Conservation (phyloP, 2,329 filamentous ascomycete species). For the Saccharata proteae region DNA sequence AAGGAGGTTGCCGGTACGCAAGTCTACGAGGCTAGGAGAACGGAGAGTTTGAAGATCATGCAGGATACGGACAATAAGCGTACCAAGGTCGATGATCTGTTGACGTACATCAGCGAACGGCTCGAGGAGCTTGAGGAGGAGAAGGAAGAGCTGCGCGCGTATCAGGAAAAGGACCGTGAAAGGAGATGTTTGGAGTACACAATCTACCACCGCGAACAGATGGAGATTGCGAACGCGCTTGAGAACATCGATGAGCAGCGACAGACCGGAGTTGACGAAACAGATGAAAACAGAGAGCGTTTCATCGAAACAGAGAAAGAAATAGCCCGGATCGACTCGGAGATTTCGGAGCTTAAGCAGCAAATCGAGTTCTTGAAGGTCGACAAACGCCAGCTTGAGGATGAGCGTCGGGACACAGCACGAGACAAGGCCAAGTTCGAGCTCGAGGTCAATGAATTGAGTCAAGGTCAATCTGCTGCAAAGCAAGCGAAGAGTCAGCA, state of each 20-base stretch:
- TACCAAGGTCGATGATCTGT: constrained; percentile 82
- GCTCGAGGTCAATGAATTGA: constrained; percentile 67
- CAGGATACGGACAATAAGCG: constrained; percentile 90
- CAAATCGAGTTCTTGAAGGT: constrained; percentile 74
- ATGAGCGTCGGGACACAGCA: constrained; percentile 73
- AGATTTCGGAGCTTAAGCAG: constrained; percentile 69
- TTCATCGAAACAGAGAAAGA: constrained; percentile 71
- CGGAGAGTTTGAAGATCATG: constrained; percentile 95
- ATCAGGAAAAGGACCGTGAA: constrained; percentile 90
- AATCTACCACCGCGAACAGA: constrained; percentile 81
- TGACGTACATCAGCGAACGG: constrained; percentile 85
- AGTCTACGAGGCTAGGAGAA: constrained; percentile 83
- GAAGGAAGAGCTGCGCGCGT: constrained; percentile 87
- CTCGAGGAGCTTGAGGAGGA: constrained; percentile 87
- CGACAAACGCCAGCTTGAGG: constrained; percentile 77
- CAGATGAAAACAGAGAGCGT: constrained; percentile 64
- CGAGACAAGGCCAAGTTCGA: constrained; percentile 75
- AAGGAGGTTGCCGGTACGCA: constrained; percentile 99
- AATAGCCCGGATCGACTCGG: constrained; percentile 61
- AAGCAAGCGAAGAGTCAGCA: constrained; percentile 62
- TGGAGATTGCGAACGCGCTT: constrained; percentile 62
- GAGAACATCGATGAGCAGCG: constrained; percentile 73
- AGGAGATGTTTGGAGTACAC: constrained; percentile 88
- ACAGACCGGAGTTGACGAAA: constrained; percentile 71
- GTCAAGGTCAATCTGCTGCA: constrained; percentile 68